Evolutionary conservation across 306 rosid species (phyloP).

Genomic region (Inga laurina): DNA sequence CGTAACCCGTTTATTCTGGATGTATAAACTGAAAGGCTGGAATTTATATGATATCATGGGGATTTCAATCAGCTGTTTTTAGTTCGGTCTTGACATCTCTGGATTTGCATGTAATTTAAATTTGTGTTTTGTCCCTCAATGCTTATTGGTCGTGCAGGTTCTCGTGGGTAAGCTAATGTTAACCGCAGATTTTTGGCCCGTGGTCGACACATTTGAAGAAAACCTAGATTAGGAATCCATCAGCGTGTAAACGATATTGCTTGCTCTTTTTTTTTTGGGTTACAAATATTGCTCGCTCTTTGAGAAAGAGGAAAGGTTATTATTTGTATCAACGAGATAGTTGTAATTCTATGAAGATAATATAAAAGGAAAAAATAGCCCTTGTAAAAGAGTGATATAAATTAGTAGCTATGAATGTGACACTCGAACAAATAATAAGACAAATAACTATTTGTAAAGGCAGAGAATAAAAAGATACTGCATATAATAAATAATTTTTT

Average conservation of each 20-base stretch:
- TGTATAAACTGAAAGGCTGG: constrained; percentile 22
- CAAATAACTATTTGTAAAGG: no score
- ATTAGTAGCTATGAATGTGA: not conserved
- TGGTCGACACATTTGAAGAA: not conserved
- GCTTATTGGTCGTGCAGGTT: not conserved
- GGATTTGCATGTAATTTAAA: not conserved
- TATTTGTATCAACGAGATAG: not conserved
- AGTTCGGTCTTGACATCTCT: constrained; percentile 19
- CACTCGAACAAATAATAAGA: no score
- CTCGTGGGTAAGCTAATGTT: not conserved
- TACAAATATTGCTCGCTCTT: not conserved
- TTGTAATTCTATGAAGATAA: not conserved
- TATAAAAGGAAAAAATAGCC: not conserved
- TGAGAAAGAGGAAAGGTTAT: not conserved
- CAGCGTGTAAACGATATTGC: not conserved
- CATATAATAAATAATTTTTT: no score
- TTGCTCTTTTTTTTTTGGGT: not conserved
- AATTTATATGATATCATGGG: constrained; percentile 25
- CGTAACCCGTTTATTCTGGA: constrained; percentile 28
- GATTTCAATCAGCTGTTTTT: constrained; percentile 19
- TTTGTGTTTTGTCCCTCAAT: not conserved
- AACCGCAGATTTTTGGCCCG: not conserved
- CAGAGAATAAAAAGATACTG: no score
- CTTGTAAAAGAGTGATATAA: not conserved
- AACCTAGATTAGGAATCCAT: not conserved